Percentiles rank a stretch among this genome's conserved stretches.
Evolutionary conservation across 2,329 filamentous ascomycete genomes (phyloP).

Genomic region (Davidsoniella eucalypti): DNA sequence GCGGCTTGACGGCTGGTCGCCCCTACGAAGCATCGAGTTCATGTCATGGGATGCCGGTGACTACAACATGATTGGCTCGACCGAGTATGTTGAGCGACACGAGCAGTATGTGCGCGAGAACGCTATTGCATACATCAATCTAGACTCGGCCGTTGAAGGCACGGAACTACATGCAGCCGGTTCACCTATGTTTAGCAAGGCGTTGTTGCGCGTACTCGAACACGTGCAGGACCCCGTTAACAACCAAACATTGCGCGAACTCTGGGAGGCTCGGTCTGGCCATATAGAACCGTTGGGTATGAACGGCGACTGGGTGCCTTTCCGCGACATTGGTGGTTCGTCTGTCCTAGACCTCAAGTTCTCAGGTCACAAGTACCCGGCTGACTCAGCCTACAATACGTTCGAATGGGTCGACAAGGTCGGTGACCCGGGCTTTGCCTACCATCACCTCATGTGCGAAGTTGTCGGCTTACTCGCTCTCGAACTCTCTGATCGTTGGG

Average conservation of each 20-base stretch:
- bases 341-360: conserved; percentile 81
- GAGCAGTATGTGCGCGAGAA: conserved; percentile 54
- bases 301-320: conserved; percentile 72
- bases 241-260: conserved; percentile 54
- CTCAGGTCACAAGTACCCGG: conserved; percentile 46
- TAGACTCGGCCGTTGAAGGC: conserved; percentile 58
- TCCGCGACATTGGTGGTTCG: conserved; percentile 79
- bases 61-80: conserved; percentile 87
- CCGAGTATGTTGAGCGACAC: conserved; percentile 83
- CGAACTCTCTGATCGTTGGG: conserved; percentile 64
- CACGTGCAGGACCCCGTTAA: conserved; percentile 55
- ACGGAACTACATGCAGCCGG: conserved; percentile 53
- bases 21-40: conserved; percentile 88
- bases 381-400: conserved; percentile 77
- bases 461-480: conserved; percentile 69
- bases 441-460: conserved; percentile 65
- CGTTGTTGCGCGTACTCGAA: conserved; percentile 56
- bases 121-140: conserved; percentile 78
- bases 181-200: conserved; percentile 61
- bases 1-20: conserved; percentile 64
- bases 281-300: conserved; percentile 54
- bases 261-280: conserved; percentile 53
- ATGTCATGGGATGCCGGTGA: conserved; percentile 91
- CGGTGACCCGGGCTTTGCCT: conserved; percentile 67
- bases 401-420: conserved; percentile 70